Conservation (phyloP, 495 filamentous ascomycete species). For the Podospora fimiseda region DNA sequence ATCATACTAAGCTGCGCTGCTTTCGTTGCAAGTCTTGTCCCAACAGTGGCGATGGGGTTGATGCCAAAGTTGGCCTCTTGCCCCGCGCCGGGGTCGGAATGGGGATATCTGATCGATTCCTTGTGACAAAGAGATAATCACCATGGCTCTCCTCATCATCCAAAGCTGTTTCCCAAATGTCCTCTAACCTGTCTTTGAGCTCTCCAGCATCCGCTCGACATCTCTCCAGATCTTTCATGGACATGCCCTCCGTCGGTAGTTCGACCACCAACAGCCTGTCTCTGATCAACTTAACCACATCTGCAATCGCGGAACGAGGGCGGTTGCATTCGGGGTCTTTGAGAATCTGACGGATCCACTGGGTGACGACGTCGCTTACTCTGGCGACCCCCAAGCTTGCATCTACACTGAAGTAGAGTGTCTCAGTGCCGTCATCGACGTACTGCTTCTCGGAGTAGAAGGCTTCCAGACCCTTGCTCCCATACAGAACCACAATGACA, state of each 20-base stretch:
- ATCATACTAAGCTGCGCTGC: background rate
- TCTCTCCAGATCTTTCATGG: background rate
- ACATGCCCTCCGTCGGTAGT: background rate
- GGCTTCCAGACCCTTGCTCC: constrained; percentile 9
- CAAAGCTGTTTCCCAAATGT: background rate
- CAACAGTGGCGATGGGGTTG: background rate
- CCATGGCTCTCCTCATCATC: background rate
- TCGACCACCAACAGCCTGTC: background rate
- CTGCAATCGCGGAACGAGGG: background rate
- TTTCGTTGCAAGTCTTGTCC: background rate
- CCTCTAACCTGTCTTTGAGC: background rate
- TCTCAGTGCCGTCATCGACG: background rate
- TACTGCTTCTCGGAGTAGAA: constrained; percentile 9
- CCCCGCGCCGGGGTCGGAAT: background rate
- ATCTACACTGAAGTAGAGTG: background rate
- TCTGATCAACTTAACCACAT: background rate
- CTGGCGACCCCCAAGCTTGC: background rate
- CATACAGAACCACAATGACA: constrained; percentile 30
- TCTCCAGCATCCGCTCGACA: constrained; percentile 1
- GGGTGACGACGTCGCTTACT: background rate
- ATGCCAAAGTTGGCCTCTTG: background rate
- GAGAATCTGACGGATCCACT: background rate
- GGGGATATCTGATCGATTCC: background rate
- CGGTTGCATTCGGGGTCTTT: background rate
- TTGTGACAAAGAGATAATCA: background rate